Conservation (phyloP, 2,329 filamentous ascomycete genomes). For the Epicoccum sorghinum region DNA sequence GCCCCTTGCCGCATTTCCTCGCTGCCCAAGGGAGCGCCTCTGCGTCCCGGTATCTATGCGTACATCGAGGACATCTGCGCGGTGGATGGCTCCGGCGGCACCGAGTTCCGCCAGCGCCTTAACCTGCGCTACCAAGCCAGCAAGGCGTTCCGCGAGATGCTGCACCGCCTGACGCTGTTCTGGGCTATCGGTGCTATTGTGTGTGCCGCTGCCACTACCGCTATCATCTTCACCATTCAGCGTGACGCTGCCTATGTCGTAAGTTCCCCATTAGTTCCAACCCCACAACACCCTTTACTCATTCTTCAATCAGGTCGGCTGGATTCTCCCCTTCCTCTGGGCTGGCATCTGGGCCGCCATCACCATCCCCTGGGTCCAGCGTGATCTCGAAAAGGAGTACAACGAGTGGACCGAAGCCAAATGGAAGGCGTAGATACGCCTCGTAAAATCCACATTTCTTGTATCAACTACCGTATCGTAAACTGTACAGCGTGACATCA, state of each 20-base stretch:
- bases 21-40: conserved; percentile 56
- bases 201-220: conserved; percentile 50
- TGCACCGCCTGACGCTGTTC: conserved; percentile 59
- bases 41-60: conserved; percentile 61
- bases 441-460: conserved; percentile 1
- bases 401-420: conserved; percentile 44
- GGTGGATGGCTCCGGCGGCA: conserved; percentile 60
- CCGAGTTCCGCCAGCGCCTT: conserved; percentile 58
- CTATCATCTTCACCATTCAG: conserved; percentile 55
- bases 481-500: conserved; percentile 4
- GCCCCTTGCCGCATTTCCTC: conserved; percentile 60
- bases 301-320: conserved; percentile 47
- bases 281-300: neutral
- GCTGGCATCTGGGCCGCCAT: conserved; percentile 54
- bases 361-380: conserved; percentile 55
- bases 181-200: conserved; percentile 57
- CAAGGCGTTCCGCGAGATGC: conserved; percentile 60
- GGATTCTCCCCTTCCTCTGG: conserved; percentile 58
- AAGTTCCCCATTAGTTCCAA: conserved; percentile 24
- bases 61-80: conserved; percentile 62
- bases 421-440: conserved; percentile 42
- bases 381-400: conserved; percentile 43
- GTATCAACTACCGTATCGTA: conserved; percentile 1
- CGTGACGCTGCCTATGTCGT: conserved; percentile 57
- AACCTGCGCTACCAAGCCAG: conserved; percentile 60